Percentiles rank a stretch among this genome's conserved stretches.
These are phyloP conservation scores for Leccinum barrowsii DNA, from an alignment of 768 basidiomycete genomes.

Conservation along the genomic window DNA sequence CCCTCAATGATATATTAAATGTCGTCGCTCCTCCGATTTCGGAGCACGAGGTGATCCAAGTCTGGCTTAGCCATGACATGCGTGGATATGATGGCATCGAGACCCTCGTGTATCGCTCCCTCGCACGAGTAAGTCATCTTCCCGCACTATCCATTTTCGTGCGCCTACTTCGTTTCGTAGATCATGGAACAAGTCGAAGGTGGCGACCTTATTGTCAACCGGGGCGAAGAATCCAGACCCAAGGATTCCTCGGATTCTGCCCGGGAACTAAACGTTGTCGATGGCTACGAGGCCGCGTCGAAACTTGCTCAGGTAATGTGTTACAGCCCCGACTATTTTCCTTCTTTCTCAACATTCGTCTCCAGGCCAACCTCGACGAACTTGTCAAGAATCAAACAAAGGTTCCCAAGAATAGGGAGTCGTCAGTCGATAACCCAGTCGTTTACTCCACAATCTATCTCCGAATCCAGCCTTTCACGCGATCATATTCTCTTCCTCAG, in stretches of 20 bases:
- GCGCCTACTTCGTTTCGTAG: slow-evolving; percentile 35
- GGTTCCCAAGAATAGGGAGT: slow-evolving; percentile 19
- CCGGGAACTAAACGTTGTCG: slow-evolving; percentile 78
- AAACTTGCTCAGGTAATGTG: slow-evolving; percentile 74
- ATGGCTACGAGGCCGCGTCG: slow-evolving; percentile 79
- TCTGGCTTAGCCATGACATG: slow-evolving; percentile 97
- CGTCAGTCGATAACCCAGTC: slow-evolving; percentile 52
- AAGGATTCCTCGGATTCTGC: slow-evolving; percentile 47
- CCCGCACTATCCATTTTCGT: neutral
- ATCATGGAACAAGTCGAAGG: slow-evolving; percentile 94
- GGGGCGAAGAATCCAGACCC: slow-evolving; percentile 71
- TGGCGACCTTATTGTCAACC: slow-evolving; percentile 85
- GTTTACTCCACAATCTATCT: slow-evolving; percentile 90
- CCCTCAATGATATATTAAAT: slow-evolving; percentile 88
- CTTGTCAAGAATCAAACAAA: slow-evolving; percentile 62
- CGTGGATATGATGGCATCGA: slow-evolving; percentile 94
- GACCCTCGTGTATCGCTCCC: slow-evolving; percentile 84
- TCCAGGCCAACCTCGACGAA: slow-evolving; percentile 74
- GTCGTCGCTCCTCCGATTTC: slow-evolving; percentile 98
- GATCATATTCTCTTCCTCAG: slow-evolving; percentile 45
- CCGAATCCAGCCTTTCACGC: slow-evolving; percentile 85
- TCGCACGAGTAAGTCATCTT: slow-evolving; percentile 61
- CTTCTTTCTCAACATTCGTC: neutral
- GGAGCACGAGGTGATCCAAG: slow-evolving; percentile 95
- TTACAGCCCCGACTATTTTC: neutral